Base-by-base conservation (phyloP, 176 grass and related monocot species). In the Carex cristatella region DNA sequence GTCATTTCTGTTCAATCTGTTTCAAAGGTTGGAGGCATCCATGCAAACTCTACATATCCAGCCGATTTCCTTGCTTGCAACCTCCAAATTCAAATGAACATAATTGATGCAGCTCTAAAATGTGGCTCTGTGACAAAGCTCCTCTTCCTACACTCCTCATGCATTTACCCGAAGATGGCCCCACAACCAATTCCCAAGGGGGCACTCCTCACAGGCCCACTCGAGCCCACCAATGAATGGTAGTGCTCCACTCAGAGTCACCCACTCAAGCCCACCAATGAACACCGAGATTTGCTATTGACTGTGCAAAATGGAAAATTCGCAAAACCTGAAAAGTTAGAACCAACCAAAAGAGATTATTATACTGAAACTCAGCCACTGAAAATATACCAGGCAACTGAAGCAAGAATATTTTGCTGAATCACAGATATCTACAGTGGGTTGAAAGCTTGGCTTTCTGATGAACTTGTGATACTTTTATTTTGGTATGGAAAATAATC, bases 201-300 rank as follows among this genome's bases (percentile, higher is more conserved):
- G 23, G 80, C 85, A 32, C 89, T 90, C 65, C 89, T 90, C 64
- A 73, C 89, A 23, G 85, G 89, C 27, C 85, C 89, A 10, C 89
- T 90, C n/a, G 89, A 90, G 65, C 89, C 89, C 61, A 90, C 85
- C 81, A 90, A 90, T 83, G 85, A 87, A 83, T 87, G 81, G 85
- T 92, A 76, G 58, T n/a, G 74, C 74, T 58, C 30, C 53, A 6
- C 14, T 71, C 88, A 33, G 81, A 23, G 23, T 23, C 23, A 74
- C 35, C 74, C 85, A 10, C 88, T 84, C 63, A 70, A 90, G 69
- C 84, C 23, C 88, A 44, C 84, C 61, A 86, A 80, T 81, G 79
- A 83, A 64, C 63, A 46, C 15, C n/a, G 14, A 2, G 44, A 9
- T 33, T 67, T 69, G 23, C 18, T 53, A 12, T 65, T 66, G 59